These are phyloP conservation scores for Malus hybrid DNA, from an alignment of 331 rosid genomes.

Conservation along the genomic window DNA sequence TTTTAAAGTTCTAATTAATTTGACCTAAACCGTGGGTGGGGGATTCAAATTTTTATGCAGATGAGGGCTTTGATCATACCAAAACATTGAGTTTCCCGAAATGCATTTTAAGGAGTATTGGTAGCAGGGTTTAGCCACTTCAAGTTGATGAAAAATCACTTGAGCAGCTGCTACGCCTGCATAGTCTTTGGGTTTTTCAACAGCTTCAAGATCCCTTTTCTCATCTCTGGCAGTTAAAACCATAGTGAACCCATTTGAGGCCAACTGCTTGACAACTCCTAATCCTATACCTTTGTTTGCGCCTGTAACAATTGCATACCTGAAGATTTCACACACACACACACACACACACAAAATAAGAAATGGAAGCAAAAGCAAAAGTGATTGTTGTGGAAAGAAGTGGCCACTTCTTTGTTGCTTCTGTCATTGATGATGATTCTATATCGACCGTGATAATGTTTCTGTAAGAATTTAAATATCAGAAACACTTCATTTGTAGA, in stretches of 20 bases:
- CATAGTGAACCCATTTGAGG: not conserved
- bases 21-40: no score
- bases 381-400: no score
- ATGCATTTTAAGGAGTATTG: slow-evolving; percentile 24
- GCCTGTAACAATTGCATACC: not conserved
- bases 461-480: no score
- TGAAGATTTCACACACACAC: not conserved
- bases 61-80: slow-evolving; percentile 8
- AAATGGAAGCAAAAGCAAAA: no score
- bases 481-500: no score
- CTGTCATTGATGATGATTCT: not conserved
- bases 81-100: slow-evolving; percentile 55
- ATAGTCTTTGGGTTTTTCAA: slow-evolving; percentile 6
- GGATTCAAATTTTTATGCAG: no score
- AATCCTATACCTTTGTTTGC: not conserved
- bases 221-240: slow-evolving; percentile 23
- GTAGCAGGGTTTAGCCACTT: slow-evolving; percentile 48
- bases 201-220: slow-evolving; percentile 18
- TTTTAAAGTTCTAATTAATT: no score
- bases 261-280: not conserved
- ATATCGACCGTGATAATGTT: no score
- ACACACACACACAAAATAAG: not conserved
- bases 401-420: not conserved
- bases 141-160: slow-evolving; percentile 57
- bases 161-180: slow-evolving; percentile 13